Percentiles rank a stretch among this genome's conserved stretches.
Conservation (phyloP, 1,139 yeast genomes). For the Hyphopichia buzzinii region DNA sequence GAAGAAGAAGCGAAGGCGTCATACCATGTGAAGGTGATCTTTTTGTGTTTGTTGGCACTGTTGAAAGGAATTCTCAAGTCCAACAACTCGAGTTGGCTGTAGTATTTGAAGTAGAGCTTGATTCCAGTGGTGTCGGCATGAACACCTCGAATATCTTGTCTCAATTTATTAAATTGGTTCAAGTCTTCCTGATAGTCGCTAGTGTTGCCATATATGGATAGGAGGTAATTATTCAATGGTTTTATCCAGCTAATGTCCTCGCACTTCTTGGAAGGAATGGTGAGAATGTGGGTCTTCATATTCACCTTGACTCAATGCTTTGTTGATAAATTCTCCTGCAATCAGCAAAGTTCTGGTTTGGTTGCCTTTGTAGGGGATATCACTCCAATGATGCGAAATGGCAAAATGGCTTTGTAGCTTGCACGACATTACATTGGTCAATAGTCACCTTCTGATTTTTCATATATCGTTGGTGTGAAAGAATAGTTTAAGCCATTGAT, state of each 20-base stretch:
- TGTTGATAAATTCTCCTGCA: too few relatives aligned
- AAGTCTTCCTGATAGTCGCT: slow-evolving; percentile 60
- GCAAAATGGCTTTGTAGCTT: slow-evolving; percentile 7
- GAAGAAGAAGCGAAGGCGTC: slow-evolving; percentile 58
- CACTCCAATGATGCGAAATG: too few relatives aligned
- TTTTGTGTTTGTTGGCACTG: slow-evolving; percentile 48
- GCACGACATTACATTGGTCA: too few relatives aligned
- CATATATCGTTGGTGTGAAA: too few relatives aligned
- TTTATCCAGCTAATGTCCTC: slow-evolving; percentile 64
- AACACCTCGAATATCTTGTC: slow-evolving; percentile 62
- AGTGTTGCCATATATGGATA: slow-evolving; percentile 61
- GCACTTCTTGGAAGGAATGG: slow-evolving; percentile 51
- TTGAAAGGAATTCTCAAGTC: slow-evolving; percentile 73
- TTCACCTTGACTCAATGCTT: too few relatives aligned
- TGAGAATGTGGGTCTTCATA: slow-evolving; percentile 38
- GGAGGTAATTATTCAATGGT: slow-evolving; percentile 60
- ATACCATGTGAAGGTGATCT: slow-evolving; percentile 72
- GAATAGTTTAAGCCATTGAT: too few relatives aligned
- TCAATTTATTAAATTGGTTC: slow-evolving; percentile 51
- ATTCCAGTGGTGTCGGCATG: slow-evolving; percentile 51
- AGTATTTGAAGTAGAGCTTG: slow-evolving; percentile 63
- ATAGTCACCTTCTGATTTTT: too few relatives aligned
- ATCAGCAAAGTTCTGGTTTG: too few relatives aligned
- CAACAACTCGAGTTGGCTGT: slow-evolving; percentile 77
- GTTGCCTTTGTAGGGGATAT: too few relatives aligned